Evolutionary conservation across 2,329 filamentous ascomycete genomes (phyloP).

Genomic region (Colletotrichum trifolii): DNA sequence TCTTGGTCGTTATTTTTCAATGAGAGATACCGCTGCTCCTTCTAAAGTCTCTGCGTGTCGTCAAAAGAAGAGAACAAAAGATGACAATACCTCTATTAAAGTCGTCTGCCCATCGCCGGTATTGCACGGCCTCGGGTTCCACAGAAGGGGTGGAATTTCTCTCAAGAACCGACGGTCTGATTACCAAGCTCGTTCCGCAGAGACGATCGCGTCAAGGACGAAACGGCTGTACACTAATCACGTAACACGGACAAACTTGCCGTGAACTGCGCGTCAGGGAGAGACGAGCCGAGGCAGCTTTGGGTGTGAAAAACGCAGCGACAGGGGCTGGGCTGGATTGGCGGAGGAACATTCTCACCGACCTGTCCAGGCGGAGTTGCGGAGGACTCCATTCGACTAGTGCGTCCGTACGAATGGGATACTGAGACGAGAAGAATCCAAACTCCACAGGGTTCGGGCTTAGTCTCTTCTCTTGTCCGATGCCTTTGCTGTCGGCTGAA

Average conservation of each 20-base stretch:
- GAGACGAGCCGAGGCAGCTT: neutral
- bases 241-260: neutral
- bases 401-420: too few species aligned
- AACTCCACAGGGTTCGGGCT: neutral
- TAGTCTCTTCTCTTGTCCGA: neutral
- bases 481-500: too few species aligned
- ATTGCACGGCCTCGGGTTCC: conserved; percentile 4
- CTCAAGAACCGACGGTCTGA: neutral
- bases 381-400: neutral
- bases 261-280: neutral
- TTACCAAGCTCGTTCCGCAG: conserved; percentile 15
- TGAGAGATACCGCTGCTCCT: too few species aligned
- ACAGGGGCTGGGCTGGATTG: neutral
- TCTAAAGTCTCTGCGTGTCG: neutral
- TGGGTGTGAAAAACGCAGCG: neutral
- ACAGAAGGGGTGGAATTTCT: conserved; percentile 7
- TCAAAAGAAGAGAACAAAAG: neutral
- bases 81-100: neutral
- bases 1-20: too few species aligned
- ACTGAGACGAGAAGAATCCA: neutral
- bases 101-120: neutral
- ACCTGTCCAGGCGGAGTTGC: conserved; percentile 1
- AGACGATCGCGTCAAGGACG: neutral
- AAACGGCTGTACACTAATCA: neutral
- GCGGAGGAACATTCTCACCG: conserved; percentile 19